Percentiles rank a stretch among this genome's conserved stretches.
Conservation (phyloP, 192 early-diverging fungal genomes). For the Linnemannia exigua region DNA sequence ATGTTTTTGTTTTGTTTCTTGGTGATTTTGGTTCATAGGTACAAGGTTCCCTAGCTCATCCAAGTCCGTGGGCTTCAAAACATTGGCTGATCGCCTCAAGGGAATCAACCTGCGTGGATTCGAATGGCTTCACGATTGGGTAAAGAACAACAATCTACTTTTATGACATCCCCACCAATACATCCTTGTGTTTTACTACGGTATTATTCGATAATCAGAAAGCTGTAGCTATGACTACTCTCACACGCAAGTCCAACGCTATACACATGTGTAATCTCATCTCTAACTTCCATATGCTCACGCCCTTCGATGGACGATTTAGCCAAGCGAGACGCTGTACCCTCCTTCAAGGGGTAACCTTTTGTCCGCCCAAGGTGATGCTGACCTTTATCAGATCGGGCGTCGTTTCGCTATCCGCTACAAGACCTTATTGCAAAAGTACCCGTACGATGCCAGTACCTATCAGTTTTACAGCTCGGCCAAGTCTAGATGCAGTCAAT, state of each 20-base stretch:
- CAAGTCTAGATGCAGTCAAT: constrained; percentile 41
- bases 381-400: constrained; percentile 26
- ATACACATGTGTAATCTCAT: too few relatives aligned
- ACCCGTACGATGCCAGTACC: constrained; percentile 40
- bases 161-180: neutral
- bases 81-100: constrained; percentile 5
- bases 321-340: constrained; percentile 6
- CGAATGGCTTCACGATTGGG: constrained; percentile 26
- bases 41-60: constrained; percentile 15
- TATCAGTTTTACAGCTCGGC: constrained; percentile 28
- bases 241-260: too few relatives aligned
- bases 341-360: constrained; percentile 11
- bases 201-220: too few relatives aligned
- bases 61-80: neutral
- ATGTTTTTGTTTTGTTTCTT: neutral
- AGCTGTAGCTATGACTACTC: too few relatives aligned
- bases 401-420: constrained; percentile 27
- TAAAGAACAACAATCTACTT: neutral
- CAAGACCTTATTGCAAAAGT: constrained; percentile 23
- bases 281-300: neutral
- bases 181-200: neutral
- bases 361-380: constrained; percentile 13
- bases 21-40: neutral
- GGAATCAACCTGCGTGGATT: neutral
- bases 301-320: too few relatives aligned